phyloP scores from a whole-genome alignment of 164 flowering plant genomes.

The Nymphaea colorata region DNA sequence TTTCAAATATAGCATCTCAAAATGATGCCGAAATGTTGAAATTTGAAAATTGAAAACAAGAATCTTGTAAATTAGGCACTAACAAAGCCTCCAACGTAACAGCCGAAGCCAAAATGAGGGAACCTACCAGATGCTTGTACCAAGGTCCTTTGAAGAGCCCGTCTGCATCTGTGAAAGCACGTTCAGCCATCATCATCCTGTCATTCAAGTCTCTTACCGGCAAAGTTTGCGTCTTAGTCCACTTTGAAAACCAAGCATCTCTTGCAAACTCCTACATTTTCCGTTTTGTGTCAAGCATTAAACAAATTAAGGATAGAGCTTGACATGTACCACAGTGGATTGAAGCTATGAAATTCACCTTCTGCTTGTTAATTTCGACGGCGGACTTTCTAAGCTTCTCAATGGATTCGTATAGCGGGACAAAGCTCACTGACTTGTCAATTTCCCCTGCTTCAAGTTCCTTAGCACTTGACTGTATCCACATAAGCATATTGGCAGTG shows the following conservation, averaged over 20 bases:
- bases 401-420: conserved; percentile 49
- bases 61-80: no score
- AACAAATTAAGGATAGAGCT: neutral
- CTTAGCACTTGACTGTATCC: conserved; percentile 32
- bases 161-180: conserved; percentile 60
- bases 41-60: no score
- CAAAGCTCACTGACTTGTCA: conserved; percentile 22
- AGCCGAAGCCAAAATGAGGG: neutral
- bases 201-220: conserved; percentile 56
- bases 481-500: neutral
- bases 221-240: conserved; percentile 18
- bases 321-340: neutral
- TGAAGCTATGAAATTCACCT: conserved; percentile 23
- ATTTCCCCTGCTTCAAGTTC: conserved; percentile 25
- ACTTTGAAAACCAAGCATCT: conserved; percentile 26
- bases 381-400: conserved; percentile 45
- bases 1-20: no score
- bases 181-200: conserved; percentile 71
- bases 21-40: no score
- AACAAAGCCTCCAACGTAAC: no score
- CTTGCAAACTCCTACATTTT: conserved; percentile 26
- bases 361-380: conserved; percentile 24
- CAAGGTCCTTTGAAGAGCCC: conserved; percentile 52
- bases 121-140: conserved; percentile 73
- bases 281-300: neutral